These are phyloP conservation scores for Wallacemonas sp. DNA, from an alignment of 208 protist genomes.

Conservation along the genomic window DNA sequence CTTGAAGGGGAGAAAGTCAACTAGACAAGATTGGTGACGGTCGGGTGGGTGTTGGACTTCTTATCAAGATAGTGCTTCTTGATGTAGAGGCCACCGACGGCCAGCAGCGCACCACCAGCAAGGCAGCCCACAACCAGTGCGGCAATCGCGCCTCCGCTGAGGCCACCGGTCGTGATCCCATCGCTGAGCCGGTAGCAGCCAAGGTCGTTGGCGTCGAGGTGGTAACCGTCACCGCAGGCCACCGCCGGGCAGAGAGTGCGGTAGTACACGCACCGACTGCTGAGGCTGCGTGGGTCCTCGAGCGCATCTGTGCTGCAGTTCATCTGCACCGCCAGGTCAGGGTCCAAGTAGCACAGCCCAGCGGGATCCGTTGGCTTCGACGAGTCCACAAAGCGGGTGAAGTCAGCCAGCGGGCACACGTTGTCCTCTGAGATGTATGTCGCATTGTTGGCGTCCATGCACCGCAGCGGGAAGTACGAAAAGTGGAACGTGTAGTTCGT, in stretches of 20 bases:
- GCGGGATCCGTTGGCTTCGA: conserved; percentile 42
- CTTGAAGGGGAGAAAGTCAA: too few relatives aligned
- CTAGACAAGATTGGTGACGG: conserved; percentile 10
- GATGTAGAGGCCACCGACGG: conserved; percentile 4
- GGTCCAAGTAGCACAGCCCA: conserved; percentile 66
- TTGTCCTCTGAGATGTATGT: conserved; percentile 35
- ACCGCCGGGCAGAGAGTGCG: conserved; percentile 42
- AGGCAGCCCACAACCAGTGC: conserved; percentile 9
- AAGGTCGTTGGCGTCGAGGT: conserved; percentile 34
- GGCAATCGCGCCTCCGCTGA: neutral
- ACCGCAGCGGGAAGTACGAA: conserved; percentile 31
- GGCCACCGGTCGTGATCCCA: too few relatives aligned
- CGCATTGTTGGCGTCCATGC: conserved; percentile 25
- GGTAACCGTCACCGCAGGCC: conserved; percentile 45
- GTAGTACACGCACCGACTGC: conserved; percentile 39
- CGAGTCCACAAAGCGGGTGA: conserved; percentile 49
- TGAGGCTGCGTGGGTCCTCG: conserved; percentile 13
- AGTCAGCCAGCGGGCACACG: conserved; percentile 48
- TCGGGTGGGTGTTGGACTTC: neutral
- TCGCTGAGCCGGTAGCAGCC: conserved; percentile 35
- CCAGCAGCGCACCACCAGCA: neutral
- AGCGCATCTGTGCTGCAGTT: conserved; percentile 30
- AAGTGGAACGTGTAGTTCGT: conserved; percentile 33
- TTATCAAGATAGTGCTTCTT: conserved; percentile 9
- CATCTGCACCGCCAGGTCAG: conserved; percentile 34